Base-by-base conservation (phyloP, 441 rosid species). In the Cnidoscolus chayamansa region DNA sequence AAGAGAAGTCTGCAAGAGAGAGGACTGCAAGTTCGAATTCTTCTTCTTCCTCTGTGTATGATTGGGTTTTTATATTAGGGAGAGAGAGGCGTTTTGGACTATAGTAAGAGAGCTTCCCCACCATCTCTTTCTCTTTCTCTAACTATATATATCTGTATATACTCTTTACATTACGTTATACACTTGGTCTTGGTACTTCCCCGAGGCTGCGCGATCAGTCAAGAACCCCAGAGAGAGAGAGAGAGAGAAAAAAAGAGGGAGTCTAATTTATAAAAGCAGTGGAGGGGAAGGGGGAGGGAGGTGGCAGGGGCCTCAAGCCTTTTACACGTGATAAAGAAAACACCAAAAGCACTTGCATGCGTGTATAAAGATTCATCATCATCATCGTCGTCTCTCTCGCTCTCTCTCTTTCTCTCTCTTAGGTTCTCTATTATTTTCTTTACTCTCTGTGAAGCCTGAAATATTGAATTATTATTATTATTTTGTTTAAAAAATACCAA, bases 241-340 rank as follows among this genome's bases (percentile, higher is more conserved):
- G 80, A 78, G 67, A 30, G 25, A 12, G 10, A 20, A 70, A 53
- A 55, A 57, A 55, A 72, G 78, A 67, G 80, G 77, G 67, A 30
- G 0, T 10, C 75, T n/a, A 13, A 70, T 17, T 48, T 55, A 25
- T 7, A 64, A 51, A 71, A 63, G 76, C 70, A 71, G 63, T 43
- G 69, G 16, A 25, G 10, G 31, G 10, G 25, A 43, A 40, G 37
- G 13, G 35, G 51, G 19, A 48, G 55, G 10, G 11, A 10, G 35
- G 1, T 31, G 57, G 19, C 43, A 72, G 66, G 71, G 79, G 68
- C 11, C 69, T 66, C 74, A 68, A 72, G 77, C 74, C 86, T 82
- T 88, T 88, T 85, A 86, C 98, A 94, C 98, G 96, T 94, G 97
- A 89, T 88, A 88, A 84, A 83, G 93, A 87, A 86, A 80, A 81